Base-by-base conservation (phyloP, 352 stramenopile species). In the Phytophthora boehmeriae region DNA sequence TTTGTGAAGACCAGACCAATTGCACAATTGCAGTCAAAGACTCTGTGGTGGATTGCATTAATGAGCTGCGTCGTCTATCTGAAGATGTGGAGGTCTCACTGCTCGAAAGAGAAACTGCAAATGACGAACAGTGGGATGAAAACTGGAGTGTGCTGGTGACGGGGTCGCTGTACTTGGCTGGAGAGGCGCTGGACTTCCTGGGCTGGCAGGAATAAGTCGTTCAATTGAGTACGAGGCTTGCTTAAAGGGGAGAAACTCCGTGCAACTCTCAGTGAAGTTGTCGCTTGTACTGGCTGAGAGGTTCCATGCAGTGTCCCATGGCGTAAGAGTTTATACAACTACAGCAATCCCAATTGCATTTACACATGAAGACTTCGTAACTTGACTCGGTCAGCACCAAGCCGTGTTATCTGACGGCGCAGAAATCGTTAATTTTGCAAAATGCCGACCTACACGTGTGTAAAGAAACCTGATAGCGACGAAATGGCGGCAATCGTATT, bases 131-230 rank as follows among this genome's bases (percentile, higher is more conserved):
- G 8, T 64, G 55, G 55, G 52, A 75, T 17, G 71, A 86, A 45
- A 63, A 80, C 30, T 86, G 71, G 71, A 80, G 70, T 48, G 72
- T 93, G 20, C 55, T 93, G n/a, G 78, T 87, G 44, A 92, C 85
- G 1, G 85, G 85, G 2, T 93, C 85, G 39, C 73, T 93, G 35
- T 91, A 91, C 54, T 68, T 92, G 27, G 79, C 78, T 6, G 85
- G 85, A 19, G 85, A 92, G 51, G 63, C 79, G 22, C 68, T 93
- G 48, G 68, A 75, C 22, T 80, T 84, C 28, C 66, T 92, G 35
- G 66, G 73, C 8, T 93, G 84, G 84, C 68, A 77, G 30, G 84
- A 93, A 52, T 88, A 66, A 78, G 17, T 16, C 8, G 39, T 16
- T 25, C 23, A 8, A 53, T 30, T 17, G 34, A 45, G 22, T 43